Percentiles rank a stretch among this genome's conserved stretches.
phyloP scores from a whole-genome alignment of 805 yeast genomes.

The Nakazawaea holstii region DNA sequence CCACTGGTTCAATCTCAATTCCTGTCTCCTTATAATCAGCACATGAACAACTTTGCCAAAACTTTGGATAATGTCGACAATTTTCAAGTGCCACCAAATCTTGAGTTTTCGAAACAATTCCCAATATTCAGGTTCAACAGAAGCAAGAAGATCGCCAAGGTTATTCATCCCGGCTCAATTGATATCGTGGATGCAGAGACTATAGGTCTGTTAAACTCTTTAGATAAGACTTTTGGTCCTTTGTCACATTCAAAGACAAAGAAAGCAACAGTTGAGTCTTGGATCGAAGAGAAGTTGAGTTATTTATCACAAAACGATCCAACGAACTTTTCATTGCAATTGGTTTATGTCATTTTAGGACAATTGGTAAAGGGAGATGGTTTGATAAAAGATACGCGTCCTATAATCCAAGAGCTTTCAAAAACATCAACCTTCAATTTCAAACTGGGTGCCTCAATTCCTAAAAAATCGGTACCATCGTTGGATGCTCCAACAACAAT shows the following conservation, averaged over 20 bases:
- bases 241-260: constrained; percentile 50
- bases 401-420: constrained; percentile 3
- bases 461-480: background rate
- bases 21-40: constrained; percentile 9
- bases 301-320: constrained; percentile 7
- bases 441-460: background rate
- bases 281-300: constrained; percentile 42
- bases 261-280: constrained; percentile 62
- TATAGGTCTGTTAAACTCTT: constrained; percentile 28
- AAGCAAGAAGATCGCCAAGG: constrained; percentile 37
- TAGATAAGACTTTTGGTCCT: constrained; percentile 40
- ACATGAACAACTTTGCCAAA: background rate
- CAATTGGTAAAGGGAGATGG: constrained; percentile 28
- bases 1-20: constrained; percentile 7
- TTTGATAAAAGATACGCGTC: constrained; percentile 14
- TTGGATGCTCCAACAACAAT: background rate
- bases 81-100: constrained; percentile 46
- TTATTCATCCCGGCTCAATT: constrained; percentile 28
- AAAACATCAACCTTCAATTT: background rate
- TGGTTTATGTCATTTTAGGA: constrained; percentile 4
- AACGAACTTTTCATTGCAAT: background rate
- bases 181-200: constrained; percentile 31
- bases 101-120: constrained; percentile 53
- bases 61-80: constrained; percentile 12
- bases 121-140: constrained; percentile 70